Percentiles rank a stretch among this genome's conserved stretches.
Evolutionary conservation across 75 land plant species (phyloP).

Genomic region (Cupressus sempervirens): DNA sequence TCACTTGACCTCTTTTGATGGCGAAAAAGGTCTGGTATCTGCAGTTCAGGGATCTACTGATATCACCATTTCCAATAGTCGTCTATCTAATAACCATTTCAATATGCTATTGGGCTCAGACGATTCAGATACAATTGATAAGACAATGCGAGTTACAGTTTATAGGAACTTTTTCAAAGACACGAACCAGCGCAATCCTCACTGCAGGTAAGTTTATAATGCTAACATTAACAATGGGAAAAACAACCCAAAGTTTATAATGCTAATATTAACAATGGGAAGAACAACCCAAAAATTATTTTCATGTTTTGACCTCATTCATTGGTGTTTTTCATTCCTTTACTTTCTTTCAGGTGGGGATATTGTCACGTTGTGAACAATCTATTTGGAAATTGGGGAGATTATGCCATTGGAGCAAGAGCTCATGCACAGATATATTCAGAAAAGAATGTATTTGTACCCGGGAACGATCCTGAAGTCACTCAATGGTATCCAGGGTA

Average conservation of each 20-base stretch:
- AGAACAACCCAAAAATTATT: no score
- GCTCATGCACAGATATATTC: constrained; percentile 29
- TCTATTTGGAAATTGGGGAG: constrained; percentile 41
- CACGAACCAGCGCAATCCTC: constrained; percentile 43
- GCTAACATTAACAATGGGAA: neutral
- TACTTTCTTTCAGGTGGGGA: no score
- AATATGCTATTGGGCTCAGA: constrained; percentile 27
- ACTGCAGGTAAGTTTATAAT: constrained; percentile 24
- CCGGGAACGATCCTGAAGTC: constrained; percentile 23
- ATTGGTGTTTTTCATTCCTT: neutral
- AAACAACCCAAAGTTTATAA: no score
- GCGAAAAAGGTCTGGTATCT: constrained; percentile 20
- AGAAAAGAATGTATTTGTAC: constrained; percentile 38
- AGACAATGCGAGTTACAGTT: constrained; percentile 28
- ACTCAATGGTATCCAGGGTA: constrained; percentile 9
- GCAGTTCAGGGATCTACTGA: constrained; percentile 44
- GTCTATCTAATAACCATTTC: constrained; percentile 16
- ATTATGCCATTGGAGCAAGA: constrained; percentile 42
- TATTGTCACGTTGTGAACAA: constrained; percentile 30
- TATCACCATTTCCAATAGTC: constrained; percentile 34
- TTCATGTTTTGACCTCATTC: no score
- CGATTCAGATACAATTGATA: constrained; percentile 22
- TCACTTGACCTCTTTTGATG: constrained; percentile 26
- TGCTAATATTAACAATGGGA: neutral
- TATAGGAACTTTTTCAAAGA: constrained; percentile 38